phyloP scores from a whole-genome alignment of 2,329 filamentous ascomycete species.

The Dryadomyces quercivorus region DNA sequence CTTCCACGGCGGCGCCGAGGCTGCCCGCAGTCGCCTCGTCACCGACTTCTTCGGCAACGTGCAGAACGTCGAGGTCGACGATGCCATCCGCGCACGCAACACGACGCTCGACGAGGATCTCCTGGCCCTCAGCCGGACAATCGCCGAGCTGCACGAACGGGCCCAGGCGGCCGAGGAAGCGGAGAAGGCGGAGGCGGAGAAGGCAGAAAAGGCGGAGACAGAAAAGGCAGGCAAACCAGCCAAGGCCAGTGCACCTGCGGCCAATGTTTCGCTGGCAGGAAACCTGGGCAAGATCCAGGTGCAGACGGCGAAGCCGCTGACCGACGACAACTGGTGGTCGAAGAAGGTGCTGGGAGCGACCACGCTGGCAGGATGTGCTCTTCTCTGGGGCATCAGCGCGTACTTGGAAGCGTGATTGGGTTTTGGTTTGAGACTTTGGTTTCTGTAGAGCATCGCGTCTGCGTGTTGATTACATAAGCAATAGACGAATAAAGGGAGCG shows the following conservation, averaged over 20 bases:
- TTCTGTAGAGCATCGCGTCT: not conserved
- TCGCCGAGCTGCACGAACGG: slow-evolving; percentile 38
- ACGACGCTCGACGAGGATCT: slow-evolving; percentile 60
- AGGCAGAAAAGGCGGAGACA: slow-evolving; percentile 1
- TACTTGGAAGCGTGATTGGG: slow-evolving; percentile 26
- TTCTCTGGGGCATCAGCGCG: slow-evolving; percentile 46
- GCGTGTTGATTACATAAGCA: too few species aligned
- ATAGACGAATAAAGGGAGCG: too few species aligned
- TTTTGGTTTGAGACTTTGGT: not conserved
- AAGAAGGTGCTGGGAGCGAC: slow-evolving; percentile 53
- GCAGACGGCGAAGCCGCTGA: slow-evolving; percentile 46
- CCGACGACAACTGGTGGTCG: slow-evolving; percentile 53
- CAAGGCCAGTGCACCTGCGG: too few species aligned
- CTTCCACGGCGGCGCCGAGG: slow-evolving; percentile 73
- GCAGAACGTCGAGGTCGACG: slow-evolving; percentile 89
- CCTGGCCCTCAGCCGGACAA: slow-evolving; percentile 58
- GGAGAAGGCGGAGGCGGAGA: not conserved
- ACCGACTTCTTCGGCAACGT: slow-evolving; percentile 99
- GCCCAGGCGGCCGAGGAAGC: slow-evolving; percentile 21
- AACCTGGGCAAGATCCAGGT: not conserved
- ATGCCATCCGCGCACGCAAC: slow-evolving; percentile 16
- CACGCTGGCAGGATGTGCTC: slow-evolving; percentile 47
- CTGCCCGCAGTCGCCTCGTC: slow-evolving; percentile 66
- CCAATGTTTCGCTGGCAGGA: not conserved
- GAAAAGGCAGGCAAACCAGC: not conserved